A percentile compares a stretch with the other conserved stretches of the same genome.
phyloP scores from a whole-genome alignment of 768 basidiomycete genomes.

The Scleroderma citrinum region DNA sequence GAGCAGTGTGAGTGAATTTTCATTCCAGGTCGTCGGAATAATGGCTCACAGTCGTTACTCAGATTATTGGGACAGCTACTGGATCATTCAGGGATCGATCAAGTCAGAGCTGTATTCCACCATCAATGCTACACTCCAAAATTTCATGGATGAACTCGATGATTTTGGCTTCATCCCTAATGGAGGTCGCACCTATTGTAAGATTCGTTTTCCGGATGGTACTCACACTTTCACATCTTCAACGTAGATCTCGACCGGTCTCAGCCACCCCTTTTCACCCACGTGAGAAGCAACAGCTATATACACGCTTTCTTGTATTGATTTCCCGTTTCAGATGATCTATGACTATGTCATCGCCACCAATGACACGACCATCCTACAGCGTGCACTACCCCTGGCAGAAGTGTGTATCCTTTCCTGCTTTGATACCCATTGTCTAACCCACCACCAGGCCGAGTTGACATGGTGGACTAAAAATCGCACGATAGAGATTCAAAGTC shows the following conservation, averaged over 20 bases:
- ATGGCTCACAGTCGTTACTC: neutral
- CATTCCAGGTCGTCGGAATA: neutral
- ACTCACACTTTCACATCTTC: neutral
- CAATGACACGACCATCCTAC: conserved; percentile 69
- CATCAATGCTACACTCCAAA: conserved; percentile 74
- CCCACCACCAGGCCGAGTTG: conserved; percentile 56
- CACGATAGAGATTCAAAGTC: conserved; percentile 58
- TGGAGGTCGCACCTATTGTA: conserved; percentile 88
- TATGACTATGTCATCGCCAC: conserved; percentile 71
- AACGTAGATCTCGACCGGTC: conserved; percentile 81
- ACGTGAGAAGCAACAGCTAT: conserved; percentile 35
- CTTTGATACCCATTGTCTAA: neutral
- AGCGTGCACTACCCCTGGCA: conserved; percentile 76
- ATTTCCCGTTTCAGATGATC: conserved; percentile 58
- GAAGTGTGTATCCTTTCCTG: conserved; percentile 43
- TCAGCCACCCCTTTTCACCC: conserved; percentile 88
- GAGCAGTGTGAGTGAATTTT: conserved; percentile 63
- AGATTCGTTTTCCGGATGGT: conserved; percentile 5
- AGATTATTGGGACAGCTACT: conserved; percentile 71
- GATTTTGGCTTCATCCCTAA: conserved; percentile 89
- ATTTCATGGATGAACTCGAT: conserved; percentile 93
- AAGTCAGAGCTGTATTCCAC: conserved; percentile 68
- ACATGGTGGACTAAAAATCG: conserved; percentile 80
- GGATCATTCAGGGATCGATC: conserved; percentile 86
- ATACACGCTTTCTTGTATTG: neutral